phyloP scores from a whole-genome alignment of 2,329 filamentous ascomycete genomes.

The Pseudocercospora macadamiae region DNA sequence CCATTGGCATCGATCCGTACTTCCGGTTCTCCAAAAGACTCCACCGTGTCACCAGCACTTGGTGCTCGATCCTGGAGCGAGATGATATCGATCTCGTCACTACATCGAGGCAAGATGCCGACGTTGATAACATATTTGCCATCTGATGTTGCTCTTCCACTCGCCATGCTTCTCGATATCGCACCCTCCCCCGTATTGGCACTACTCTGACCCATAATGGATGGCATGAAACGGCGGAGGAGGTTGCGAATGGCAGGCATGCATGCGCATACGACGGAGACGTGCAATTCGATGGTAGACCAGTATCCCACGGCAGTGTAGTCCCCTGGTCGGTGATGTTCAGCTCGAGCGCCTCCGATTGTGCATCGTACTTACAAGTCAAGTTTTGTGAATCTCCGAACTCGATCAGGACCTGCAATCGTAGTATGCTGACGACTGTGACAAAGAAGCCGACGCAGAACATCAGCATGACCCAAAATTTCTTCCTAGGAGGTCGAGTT shows the following conservation, averaged over 20 bases:
- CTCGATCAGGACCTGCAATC: constrained; percentile 23
- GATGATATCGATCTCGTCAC: background rate
- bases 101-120: background rate
- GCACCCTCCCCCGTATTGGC: constrained; percentile 3
- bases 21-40: background rate
- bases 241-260: constrained; percentile 25
- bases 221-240: constrained; percentile 18
- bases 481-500: too few species aligned
- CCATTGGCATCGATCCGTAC: background rate
- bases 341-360: too few species aligned
- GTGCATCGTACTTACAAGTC: constrained; percentile 21
- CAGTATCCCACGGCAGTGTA: constrained; percentile 22
- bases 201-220: constrained; percentile 19
- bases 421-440: constrained; percentile 22
- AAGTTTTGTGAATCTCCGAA: constrained; percentile 22
- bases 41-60: background rate
- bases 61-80: background rate
- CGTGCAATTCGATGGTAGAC: constrained; percentile 23
- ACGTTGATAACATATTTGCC: background rate
- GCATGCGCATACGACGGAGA: constrained; percentile 19
- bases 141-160: background rate
- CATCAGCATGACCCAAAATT: constrained; percentile 27
- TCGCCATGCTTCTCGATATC: background rate
- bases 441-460: constrained; percentile 25
- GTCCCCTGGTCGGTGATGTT: too few species aligned